Evolutionary conservation across 345 rosid species (phyloP).

Genomic region (Xanthoceras sorbifolium): DNA sequence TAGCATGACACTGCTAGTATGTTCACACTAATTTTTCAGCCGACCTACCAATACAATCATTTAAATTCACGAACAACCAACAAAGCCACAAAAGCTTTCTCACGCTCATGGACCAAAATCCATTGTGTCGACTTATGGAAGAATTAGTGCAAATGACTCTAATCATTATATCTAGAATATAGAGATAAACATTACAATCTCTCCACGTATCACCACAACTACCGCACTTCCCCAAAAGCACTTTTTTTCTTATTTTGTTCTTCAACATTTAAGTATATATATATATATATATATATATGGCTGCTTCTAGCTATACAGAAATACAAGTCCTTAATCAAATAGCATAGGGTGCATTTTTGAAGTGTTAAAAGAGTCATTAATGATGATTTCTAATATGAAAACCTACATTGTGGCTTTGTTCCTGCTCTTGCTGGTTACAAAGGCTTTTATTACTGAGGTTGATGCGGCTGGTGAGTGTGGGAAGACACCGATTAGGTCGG

Average conservation of each 20-base stretch:
- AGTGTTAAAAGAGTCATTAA: background rate
- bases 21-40: constrained; percentile 23
- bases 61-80: background rate
- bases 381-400: constrained; percentile 32
- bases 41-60: background rate
- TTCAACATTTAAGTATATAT: background rate
- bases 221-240: constrained; percentile 37
- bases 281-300: background rate
- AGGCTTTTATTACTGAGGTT: constrained; percentile 9
- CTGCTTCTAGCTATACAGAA: too few relatives aligned
- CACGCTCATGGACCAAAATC: background rate
- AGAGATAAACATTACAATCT: constrained; percentile 2
- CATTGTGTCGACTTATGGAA: background rate
- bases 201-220: constrained; percentile 38
- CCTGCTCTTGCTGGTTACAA: constrained; percentile 32
- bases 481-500: constrained; percentile 58
- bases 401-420: constrained; percentile 25
- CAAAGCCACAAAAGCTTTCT: background rate
- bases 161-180: constrained; percentile 32
- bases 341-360: too few relatives aligned
- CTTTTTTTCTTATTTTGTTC: too few relatives aligned
- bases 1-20: background rate
- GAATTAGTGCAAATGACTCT: background rate
- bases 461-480: constrained; percentile 75
- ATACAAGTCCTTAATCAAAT: background rate